Evolutionary conservation across 1,284 basidiomycete genomes (phyloP).

Genomic region (Anthracocystis walkeri): DNA sequence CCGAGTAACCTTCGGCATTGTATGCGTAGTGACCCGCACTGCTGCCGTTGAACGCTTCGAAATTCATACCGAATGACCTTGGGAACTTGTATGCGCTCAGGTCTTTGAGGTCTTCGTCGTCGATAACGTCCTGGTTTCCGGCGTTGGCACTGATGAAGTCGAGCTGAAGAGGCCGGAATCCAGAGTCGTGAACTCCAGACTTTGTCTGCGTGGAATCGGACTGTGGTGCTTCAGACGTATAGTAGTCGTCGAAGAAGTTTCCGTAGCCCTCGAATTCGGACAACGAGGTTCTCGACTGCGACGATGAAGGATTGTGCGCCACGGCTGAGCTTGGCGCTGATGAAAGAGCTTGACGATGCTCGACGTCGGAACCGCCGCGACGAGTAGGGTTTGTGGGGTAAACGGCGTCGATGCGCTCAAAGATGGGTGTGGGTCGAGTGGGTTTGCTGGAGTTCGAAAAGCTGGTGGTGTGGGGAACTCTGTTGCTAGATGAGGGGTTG

Average conservation of each 20-base stretch:
- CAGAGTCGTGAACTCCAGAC: neutral
- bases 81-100: slow-evolving; percentile 17
- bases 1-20: slow-evolving; percentile 27
- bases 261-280: slow-evolving; percentile 13
- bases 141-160: neutral
- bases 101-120: slow-evolving; percentile 29
- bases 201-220: neutral
- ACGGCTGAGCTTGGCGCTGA: neutral
- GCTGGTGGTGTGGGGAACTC: neutral
- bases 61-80: slow-evolving; percentile 33
- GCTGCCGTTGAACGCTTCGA: slow-evolving; percentile 23
- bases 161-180: neutral
- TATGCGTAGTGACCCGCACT: slow-evolving; percentile 32
- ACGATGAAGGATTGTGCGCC: neutral
- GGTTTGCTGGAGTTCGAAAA: neutral
- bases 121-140: neutral
- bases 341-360: neutral
- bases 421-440: neutral
- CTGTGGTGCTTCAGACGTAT: neutral
- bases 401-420: slow-evolving; percentile 3
- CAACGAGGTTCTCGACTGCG: neutral
- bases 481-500: neutral
- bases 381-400: neutral
- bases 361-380: neutral
- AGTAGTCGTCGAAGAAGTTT: slow-evolving; percentile 29